Base-by-base conservation (phyloP, 129 eudicot genomes). In the Erigeron canadensis region DNA sequence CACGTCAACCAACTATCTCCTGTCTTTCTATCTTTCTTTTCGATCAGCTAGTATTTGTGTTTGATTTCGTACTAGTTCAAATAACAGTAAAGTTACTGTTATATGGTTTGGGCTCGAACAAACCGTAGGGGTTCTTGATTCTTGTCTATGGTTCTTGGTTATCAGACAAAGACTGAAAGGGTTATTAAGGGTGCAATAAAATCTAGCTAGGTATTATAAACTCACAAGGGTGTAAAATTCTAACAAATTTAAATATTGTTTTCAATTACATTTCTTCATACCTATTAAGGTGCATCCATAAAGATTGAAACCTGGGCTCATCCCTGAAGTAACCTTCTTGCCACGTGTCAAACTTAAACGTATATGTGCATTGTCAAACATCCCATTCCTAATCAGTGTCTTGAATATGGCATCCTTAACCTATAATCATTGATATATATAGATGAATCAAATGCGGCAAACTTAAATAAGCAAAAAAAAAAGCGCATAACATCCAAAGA, bases 321-420 rank as follows among this genome's bases (percentile, higher is more conserved):
- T 91, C 78, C 97, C 97, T 42, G 97, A 91, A 16, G 97, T 86
- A 53, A 91, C 96, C 91, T 94, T 94, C 75, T 90, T 94, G 76
- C 99, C 99, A 71, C 97, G 99, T 15, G 99, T 94, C 78, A 94
- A 78, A 81, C 97, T 94, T 71, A 94, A 75, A 69, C 99, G 96
- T 28, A 94, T 84, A 54, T 94, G 99, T 63, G 96, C 84, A 81
- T 86, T 88, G 81, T 87, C 88, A 79, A 94, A 90, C 99, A 94
- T 94, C 67, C 93, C 97, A 74, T 94, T 94, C 64, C 80, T 71
- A 63, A 86, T 82, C 41, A 94, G 91, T 19, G 99, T 94, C 63
- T 80, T 94, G 76, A 94, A 94, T 61, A 94, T 88, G 55, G 97
- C 97, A 39, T 86, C 91, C 79, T 94, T 90, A 46, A 94, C 93